Conservation (phyloP, 2,329 filamentous ascomycete species). For the Clarireedia hainanense region DNA sequence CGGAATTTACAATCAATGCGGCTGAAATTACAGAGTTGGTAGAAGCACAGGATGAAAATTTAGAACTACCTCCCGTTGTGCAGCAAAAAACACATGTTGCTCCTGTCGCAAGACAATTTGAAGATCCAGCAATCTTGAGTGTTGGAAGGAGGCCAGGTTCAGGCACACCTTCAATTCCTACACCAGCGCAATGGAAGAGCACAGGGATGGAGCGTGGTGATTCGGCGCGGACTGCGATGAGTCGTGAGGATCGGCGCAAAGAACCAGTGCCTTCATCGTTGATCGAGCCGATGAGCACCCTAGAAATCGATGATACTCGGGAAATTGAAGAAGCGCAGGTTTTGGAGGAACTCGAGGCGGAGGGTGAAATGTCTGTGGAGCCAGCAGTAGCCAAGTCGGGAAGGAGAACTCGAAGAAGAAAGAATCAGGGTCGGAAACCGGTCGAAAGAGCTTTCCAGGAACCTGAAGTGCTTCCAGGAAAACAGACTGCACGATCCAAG, state of each 20-base stretch:
- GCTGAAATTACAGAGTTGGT: constrained; percentile 27
- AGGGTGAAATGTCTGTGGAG: constrained; percentile 16
- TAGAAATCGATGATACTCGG: constrained; percentile 29
- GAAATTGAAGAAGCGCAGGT: constrained; percentile 14
- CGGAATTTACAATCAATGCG: constrained; percentile 29
- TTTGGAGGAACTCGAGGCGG: constrained; percentile 21
- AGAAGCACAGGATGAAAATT: constrained; percentile 27
- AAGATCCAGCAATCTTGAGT: constrained; percentile 31
- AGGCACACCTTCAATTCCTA: constrained; percentile 9
- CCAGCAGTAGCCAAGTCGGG: constrained; percentile 18
- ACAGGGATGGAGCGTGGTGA: constrained; percentile 25
- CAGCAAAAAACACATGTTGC: constrained; percentile 1
- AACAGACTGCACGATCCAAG: constrained; percentile 44
- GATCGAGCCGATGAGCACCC: constrained; percentile 37
- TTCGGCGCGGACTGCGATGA: constrained; percentile 18
- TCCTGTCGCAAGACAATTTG: constrained; percentile 19
- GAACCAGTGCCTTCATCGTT: constrained; percentile 33
- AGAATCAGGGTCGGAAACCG: constrained; percentile 22
- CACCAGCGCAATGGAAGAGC: constrained; percentile 27
- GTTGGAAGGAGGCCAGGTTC: constrained; percentile 30
- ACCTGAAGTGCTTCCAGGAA: constrained; percentile 36
- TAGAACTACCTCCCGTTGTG: constrained; percentile 2
- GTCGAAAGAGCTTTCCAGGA: constrained; percentile 30
- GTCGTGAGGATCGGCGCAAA: constrained; percentile 16
- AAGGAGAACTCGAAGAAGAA: constrained; percentile 38